Conservation (phyloP, 495 filamentous ascomycete species). For the Talaromyces trachyspermus region DNA sequence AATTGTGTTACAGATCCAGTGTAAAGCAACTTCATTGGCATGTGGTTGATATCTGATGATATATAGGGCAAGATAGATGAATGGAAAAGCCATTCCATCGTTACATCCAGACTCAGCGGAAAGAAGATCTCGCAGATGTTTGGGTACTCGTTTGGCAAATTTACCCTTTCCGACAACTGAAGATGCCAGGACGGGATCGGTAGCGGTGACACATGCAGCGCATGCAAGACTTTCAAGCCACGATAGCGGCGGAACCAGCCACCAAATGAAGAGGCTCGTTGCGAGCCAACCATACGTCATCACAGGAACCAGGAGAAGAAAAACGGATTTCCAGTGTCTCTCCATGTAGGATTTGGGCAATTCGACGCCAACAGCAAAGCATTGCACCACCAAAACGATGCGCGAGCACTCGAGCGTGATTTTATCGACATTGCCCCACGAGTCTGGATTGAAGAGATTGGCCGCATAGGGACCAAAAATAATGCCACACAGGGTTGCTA, state of each 20-base stretch:
- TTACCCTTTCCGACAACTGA: constrained; percentile 99
- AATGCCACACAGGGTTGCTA: constrained; percentile 91
- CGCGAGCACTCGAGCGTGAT: constrained; percentile 95
- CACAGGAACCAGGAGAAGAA: constrained; percentile 82
- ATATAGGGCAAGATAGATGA: constrained; percentile 89
- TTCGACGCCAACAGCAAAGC: constrained; percentile 98
- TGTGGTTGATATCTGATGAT: constrained; percentile 71
- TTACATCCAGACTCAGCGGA: constrained; percentile 99
- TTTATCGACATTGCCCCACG: constrained; percentile 92
- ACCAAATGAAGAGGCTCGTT: constrained; percentile 95
- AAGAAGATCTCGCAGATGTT: constrained; percentile 89
- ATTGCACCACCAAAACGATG: constrained; percentile 97
- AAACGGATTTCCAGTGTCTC: constrained; percentile 90
- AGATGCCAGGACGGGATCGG: constrained; percentile 93
- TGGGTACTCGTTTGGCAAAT: constrained; percentile 94
- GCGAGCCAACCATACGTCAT: constrained; percentile 98
- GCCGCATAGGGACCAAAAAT: constrained; percentile 97
- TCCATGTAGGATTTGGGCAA: constrained; percentile 98
- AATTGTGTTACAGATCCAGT: constrained; percentile 88
- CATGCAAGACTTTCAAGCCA: constrained; percentile 84
- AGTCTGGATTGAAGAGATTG: constrained; percentile 73
- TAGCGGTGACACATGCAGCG: constrained; percentile 94
- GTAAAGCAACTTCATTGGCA: constrained; percentile 59
- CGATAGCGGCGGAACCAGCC: constrained; percentile 72
- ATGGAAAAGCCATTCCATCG: constrained; percentile 99